Evolutionary conservation across 208 protist genomes (phyloP), one percentile per base, ranked within the genome.

Genomic region (Wallacemonas sp.): DNA sequence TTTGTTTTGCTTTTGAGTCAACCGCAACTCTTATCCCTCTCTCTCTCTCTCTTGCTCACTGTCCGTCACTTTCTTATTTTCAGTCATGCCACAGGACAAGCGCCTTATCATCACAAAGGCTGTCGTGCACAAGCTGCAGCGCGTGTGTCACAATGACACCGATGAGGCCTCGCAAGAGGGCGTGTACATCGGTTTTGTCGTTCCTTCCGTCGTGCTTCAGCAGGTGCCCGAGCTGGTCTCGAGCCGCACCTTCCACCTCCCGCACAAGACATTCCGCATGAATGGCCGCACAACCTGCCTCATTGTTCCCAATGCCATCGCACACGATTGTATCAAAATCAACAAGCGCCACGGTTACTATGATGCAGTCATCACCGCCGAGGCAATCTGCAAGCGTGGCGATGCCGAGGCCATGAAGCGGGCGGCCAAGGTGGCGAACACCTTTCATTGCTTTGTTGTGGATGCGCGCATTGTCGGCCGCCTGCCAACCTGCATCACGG

Each of bases 271-370:
- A 3, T 91, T 88, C 73, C 62, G 58, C 5, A 54, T 36, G 51
- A 82, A 91, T 49, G 90, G 90, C 19, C 71, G 81, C 26, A 88
- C 78, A 5, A 88, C 83, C 0, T 91, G 84, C 39, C 78, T 95
- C 19, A 92, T 95, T 46, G 86, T 95, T 21, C 90, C 90, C 0
- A 82, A 86, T 30, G 62, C 82, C 28, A 93, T 95, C 42, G 77
- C 84, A 1, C 42, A 51, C 19, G 86, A 89, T 61, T 90, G 84
- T 46, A 72, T 76, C 44, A 91, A 91, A 58, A 86, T 95, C 55
- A 95, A 95, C 72, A 91, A 93, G 66, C 80, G 90, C 1, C 84
- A 93, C 59, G 77, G 82, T 17, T 93, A 88, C 65, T 92, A 88
- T 59, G 90, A 95, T 62, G 90, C 90, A 6, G 90, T 95, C 19